phyloP scores from a whole-genome alignment of 345 rosid genomes.

The Eucalyptus viminalis region DNA sequence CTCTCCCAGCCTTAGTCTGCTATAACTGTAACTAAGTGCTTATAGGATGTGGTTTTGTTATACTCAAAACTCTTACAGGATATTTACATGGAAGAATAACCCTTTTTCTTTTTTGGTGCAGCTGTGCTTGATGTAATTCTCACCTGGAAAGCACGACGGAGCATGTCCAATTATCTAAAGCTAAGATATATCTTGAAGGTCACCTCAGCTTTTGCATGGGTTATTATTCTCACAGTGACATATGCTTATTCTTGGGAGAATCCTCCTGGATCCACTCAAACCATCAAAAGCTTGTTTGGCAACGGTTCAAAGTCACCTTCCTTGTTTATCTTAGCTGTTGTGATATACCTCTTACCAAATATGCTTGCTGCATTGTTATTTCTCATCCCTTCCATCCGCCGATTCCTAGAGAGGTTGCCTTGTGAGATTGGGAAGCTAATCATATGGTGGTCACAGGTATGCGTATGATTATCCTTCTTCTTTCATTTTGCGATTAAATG shows the following conservation, averaged over 20 bases:
- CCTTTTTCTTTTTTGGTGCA: slow-evolving; percentile 20
- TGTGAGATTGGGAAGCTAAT: slow-evolving; percentile 74
- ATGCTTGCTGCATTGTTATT: slow-evolving; percentile 74
- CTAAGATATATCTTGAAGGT: slow-evolving; percentile 90
- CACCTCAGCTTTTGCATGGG: slow-evolving; percentile 91
- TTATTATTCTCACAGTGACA: slow-evolving; percentile 70
- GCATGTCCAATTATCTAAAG: slow-evolving; percentile 78
- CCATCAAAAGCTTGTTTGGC: slow-evolving; percentile 93
- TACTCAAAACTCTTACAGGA: neutral
- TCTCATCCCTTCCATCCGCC: slow-evolving; percentile 76
- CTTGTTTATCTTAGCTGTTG: slow-evolving; percentile 70
- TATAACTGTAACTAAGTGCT: too few species aligned
- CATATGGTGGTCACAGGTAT: slow-evolving; percentile 99
- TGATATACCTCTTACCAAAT: slow-evolving; percentile 77
- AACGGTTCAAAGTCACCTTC: slow-evolving; percentile 52
- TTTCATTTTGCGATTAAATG: neutral
- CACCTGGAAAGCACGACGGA: slow-evolving; percentile 74
- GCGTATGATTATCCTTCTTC: neutral
- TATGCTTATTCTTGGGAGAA: slow-evolving; percentile 80
- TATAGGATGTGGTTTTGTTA: too few species aligned
- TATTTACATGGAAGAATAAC: neutral
- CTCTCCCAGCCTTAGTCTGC: too few species aligned
- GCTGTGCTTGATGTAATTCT: slow-evolving; percentile 90
- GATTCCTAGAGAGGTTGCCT: slow-evolving; percentile 82
- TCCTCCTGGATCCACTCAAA: slow-evolving; percentile 80